Conservation (phyloP, 305 asterid species). For the Solanum aculeatissimum region DNA sequence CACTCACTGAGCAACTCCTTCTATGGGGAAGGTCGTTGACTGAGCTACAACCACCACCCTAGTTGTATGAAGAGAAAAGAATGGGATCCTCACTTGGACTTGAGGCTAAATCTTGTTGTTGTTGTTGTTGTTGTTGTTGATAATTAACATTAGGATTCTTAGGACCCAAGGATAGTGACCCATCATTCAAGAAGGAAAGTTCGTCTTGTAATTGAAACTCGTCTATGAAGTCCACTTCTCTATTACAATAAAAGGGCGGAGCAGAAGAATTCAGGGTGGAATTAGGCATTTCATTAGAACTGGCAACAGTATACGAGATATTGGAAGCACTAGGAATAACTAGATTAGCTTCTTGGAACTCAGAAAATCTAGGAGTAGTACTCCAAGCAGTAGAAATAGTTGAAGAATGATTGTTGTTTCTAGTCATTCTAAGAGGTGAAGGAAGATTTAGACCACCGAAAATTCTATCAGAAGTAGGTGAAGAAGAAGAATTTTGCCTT, state of each 20-base stretch:
- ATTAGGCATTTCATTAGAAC: conserved; percentile 6
- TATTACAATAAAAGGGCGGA: conserved; percentile 29
- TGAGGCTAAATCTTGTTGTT: conserved; percentile 23
- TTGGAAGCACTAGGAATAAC: conserved; percentile 15
- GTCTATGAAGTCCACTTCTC: conserved; percentile 52
- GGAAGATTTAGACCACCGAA: too few species aligned
- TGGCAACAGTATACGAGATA: neutral
- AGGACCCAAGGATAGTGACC: conserved; percentile 19
- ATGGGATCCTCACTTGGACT: conserved; percentile 25
- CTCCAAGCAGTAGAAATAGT: too few species aligned
- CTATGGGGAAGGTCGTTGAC: conserved; percentile 28
- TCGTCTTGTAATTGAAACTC: conserved; percentile 70
- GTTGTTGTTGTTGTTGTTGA: conserved; percentile 11
- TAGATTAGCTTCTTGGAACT: conserved; percentile 21
- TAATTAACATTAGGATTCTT: conserved; percentile 28
- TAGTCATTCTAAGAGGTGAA: too few species aligned
- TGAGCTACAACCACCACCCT: conserved; percentile 17
- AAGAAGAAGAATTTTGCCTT: conserved; percentile 26
- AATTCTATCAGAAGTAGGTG: too few species aligned
- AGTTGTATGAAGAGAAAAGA: conserved; percentile 19
- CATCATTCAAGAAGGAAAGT: conserved; percentile 54
- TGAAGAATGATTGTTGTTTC: too few species aligned
- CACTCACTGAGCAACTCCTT: conserved; percentile 57
- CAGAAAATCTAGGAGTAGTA: conserved; percentile 14
- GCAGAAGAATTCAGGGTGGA: conserved; percentile 46